phyloP scores from a whole-genome alignment of 345 rosid species.

The Camelina sativa region DNA sequence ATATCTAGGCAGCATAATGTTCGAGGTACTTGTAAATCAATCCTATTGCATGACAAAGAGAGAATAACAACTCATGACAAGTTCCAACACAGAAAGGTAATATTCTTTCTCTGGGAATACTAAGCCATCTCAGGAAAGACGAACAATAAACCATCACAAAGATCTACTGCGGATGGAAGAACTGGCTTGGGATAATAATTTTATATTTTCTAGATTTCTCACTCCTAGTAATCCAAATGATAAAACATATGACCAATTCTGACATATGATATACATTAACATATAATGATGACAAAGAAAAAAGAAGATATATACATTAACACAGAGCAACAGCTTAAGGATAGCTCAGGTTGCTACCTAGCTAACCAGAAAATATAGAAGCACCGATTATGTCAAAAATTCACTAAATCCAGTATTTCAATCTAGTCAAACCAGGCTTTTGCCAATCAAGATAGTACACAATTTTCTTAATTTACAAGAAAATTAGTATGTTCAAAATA shows the following conservation, averaged over 20 bases:
- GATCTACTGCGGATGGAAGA: slow-evolving; percentile 14
- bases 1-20: slow-evolving; percentile 29
- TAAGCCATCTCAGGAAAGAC: slow-evolving; percentile 16
- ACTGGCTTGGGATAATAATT: background rate
- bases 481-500: slow-evolving; percentile 22
- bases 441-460: slow-evolving; percentile 25
- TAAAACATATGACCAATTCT: background rate
- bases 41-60: slow-evolving; percentile 15
- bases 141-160: slow-evolving; percentile 30
- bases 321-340: slow-evolving; percentile 19
- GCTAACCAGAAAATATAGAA: slow-evolving; percentile 1
- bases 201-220: slow-evolving; percentile 16
- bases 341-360: slow-evolving; percentile 20
- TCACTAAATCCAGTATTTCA: slow-evolving; percentile 23
- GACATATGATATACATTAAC: background rate
- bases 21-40: slow-evolving; percentile 15
- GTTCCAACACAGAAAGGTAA: slow-evolving; percentile 25
- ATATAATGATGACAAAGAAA: too few species aligned
- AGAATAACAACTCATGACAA: slow-evolving; percentile 10
- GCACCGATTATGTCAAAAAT: slow-evolving; percentile 9
- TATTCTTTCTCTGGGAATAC: slow-evolving; percentile 12
- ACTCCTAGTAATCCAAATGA: slow-evolving; percentile 17
- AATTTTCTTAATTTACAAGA: slow-evolving; percentile 23
- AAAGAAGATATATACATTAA: too few species aligned
- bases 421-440: slow-evolving; percentile 30